Evolutionary conservation across 345 rosid genomes (phyloP), one percentile per base, ranked within the genome.

Genomic region (Camelina laxa): DNA sequence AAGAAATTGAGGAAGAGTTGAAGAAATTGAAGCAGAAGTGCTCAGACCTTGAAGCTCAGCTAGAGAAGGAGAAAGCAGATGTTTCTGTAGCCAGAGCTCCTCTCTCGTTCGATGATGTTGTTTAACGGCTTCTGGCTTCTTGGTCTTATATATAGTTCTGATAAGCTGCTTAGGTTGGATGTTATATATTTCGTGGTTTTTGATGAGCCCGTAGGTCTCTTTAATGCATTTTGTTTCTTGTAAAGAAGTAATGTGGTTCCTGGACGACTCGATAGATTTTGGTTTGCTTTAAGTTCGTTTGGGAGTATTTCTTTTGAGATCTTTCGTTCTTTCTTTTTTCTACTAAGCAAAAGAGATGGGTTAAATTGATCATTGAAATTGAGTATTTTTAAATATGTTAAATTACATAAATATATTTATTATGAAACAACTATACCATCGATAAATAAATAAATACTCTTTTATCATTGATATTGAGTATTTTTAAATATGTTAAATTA

Each of bases 41-140:
- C 20, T 44, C 51, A 65, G 21, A 73, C 20, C 24, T 73, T 6
- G 48, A 73, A 45, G 41, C 27, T 41, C 22, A 54, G 16, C 48
- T 65, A 6, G 56, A 74, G 71, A 55, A 74, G 49, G 71, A 74
- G 65, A 65, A 63, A 35, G 44, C 9, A 1, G 12, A 64, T 19
- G 35, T 65, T 14, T 27, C 6, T 2, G 11, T 41, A 2, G 55
- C 54, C 12, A 63, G 22, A 45, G 11, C 41, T 73, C 47, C 64
- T 42, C 3, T 73, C 8, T 24, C 33, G 2, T 42, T 73, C 0
- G 69, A 64, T 30, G 64, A 73, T 62, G 33, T 73, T 50, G 42
- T 73, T 51, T 63, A 30, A 54, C 64, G 44, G 50, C 35, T 53
- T 67, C 9, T 24, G 35, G 16, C 19, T 30, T 16, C 4, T 24